A percentile compares a stretch with the other conserved stretches of the same genome.
Conservation (phyloP, 2,329 filamentous ascomycete species). For the Cercospora zeina region DNA sequence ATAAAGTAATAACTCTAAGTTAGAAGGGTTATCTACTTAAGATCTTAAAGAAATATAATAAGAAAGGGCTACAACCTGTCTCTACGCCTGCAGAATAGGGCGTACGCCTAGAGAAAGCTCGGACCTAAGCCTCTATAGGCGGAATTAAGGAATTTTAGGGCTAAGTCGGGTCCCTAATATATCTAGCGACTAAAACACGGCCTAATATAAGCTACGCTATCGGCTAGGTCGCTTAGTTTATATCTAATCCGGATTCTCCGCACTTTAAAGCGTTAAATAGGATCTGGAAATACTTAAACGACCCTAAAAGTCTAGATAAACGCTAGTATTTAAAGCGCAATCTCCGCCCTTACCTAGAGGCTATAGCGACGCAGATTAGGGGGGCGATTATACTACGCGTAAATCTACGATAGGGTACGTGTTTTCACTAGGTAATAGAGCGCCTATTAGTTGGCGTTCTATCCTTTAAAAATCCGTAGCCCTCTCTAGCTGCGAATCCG, state of each 20-base stretch:
- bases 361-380: too few species aligned
- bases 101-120: constrained; percentile 18
- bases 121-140: constrained; percentile 2
- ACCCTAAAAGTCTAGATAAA: not conserved
- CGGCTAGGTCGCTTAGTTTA: not conserved
- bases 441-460: too few species aligned
- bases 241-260: constrained; percentile 9
- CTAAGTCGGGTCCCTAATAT: constrained; percentile 15
- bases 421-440: too few species aligned
- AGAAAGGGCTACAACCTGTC: constrained; percentile 14
- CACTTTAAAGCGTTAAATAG: constrained; percentile 18
- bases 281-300: constrained; percentile 20
- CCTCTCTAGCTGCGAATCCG: constrained; percentile 12
- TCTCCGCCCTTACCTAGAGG: too few species aligned
- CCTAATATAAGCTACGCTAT: constrained; percentile 7
- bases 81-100: constrained; percentile 14
- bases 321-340: not conserved
- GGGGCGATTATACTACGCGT: too few species aligned
- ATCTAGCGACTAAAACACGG: not conserved
- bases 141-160: constrained; percentile 13
- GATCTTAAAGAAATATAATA: constrained; percentile 19
- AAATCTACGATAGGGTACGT: too few species aligned
- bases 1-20: constrained; percentile 14
- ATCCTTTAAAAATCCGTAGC: too few species aligned
- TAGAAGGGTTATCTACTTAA: constrained; percentile 15